These are phyloP conservation scores for Alternaria triticina DNA, from an alignment of 2,329 filamentous ascomycete species.

Conservation along the genomic window DNA sequence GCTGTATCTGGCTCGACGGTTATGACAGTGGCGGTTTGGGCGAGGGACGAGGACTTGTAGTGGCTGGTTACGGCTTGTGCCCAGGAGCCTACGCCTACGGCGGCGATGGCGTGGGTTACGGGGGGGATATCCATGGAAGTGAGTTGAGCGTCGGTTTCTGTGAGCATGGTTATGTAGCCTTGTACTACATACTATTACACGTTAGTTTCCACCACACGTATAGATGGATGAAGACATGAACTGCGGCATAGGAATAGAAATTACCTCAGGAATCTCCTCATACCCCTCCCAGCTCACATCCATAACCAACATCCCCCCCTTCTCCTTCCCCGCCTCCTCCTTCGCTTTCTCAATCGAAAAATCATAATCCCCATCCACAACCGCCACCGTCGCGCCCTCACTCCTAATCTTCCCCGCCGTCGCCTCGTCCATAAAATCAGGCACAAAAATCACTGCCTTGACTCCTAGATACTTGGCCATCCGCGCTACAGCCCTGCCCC, in stretches of 20 bases:
- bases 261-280: constrained; percentile 66
- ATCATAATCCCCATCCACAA: constrained; percentile 69
- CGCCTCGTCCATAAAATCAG: constrained; percentile 60
- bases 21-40: constrained; percentile 56
- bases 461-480: constrained; percentile 69
- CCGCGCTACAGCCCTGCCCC: constrained; percentile 73
- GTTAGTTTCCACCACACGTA: constrained; percentile 6
- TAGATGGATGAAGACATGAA: neutral
- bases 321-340: constrained; percentile 48
- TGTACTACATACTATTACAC: constrained; percentile 72
- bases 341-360: constrained; percentile 61
- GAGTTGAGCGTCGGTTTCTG: constrained; percentile 70
- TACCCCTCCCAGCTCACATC: constrained; percentile 74
- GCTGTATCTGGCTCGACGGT: constrained; percentile 74
- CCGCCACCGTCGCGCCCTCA: constrained; percentile 68
- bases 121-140: constrained; percentile 42
- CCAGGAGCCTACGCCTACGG: constrained; percentile 76
- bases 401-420: constrained; percentile 62
- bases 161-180: constrained; percentile 76
- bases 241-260: constrained; percentile 1
- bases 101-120: constrained; percentile 63
- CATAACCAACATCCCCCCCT: constrained; percentile 64
- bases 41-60: constrained; percentile 59
- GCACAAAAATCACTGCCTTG: constrained; percentile 67
- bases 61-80: constrained; percentile 72